These are phyloP conservation scores for Fonsecaea monophora DNA, from an alignment of 2,329 filamentous ascomycete genomes.

Conservation along the genomic window DNA sequence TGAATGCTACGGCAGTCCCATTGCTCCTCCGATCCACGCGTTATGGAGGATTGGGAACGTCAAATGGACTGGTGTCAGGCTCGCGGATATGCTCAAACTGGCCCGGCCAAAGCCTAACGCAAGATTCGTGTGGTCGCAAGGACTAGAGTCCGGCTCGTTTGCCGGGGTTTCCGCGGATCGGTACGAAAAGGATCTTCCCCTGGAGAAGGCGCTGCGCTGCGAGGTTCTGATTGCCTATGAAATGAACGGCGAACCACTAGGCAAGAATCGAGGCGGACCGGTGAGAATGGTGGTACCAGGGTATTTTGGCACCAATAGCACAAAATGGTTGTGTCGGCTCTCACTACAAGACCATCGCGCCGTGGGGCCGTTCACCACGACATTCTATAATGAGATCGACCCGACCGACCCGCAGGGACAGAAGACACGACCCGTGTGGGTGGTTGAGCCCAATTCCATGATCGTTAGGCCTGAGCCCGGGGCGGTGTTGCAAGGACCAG, in stretches of 20 bases:
- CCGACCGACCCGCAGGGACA: constrained; percentile 29
- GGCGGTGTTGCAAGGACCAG: constrained; percentile 23
- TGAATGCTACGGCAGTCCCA: constrained; percentile 48
- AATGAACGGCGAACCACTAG: constrained; percentile 34
- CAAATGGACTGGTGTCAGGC: constrained; percentile 45
- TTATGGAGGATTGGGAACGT: constrained; percentile 47
- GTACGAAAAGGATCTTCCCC: constrained; percentile 37
- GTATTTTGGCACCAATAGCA: constrained; percentile 38
- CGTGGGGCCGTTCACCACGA: constrained; percentile 35
- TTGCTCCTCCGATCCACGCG: constrained; percentile 42
- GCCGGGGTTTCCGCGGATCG: constrained; percentile 29
- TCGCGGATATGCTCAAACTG: constrained; percentile 39
- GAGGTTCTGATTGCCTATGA: constrained; percentile 37
- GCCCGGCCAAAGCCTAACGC: constrained; percentile 36
- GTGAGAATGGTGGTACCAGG: constrained; percentile 37
- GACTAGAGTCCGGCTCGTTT: constrained; percentile 35
- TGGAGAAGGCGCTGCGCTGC: constrained; percentile 31
- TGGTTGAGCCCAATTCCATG: constrained; percentile 38
- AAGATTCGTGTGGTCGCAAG: constrained; percentile 35
- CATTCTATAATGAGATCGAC: constrained; percentile 38
- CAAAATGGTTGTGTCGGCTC: constrained; percentile 37
- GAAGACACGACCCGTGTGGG: constrained; percentile 34
- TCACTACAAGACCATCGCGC: constrained; percentile 31
- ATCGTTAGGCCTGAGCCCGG: constrained; percentile 29
- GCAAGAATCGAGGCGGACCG: constrained; percentile 36